Base-by-base conservation (phyloP, 225 moss, liverwort and hornwort genomes). In the Physcomitrium patens region DNA sequence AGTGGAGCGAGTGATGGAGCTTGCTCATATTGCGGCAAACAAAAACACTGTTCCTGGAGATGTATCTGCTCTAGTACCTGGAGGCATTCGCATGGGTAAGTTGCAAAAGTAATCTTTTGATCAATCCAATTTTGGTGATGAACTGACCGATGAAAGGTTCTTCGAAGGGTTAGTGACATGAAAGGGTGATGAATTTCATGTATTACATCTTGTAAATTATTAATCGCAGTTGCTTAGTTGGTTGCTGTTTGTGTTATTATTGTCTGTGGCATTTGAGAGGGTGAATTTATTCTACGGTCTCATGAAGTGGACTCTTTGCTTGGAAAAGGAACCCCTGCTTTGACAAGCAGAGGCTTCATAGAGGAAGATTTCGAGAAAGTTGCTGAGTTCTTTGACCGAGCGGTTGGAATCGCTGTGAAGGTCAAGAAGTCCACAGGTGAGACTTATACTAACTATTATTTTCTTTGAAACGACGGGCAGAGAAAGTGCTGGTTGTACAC, bases 321-420 rank as follows among this genome's bases (percentile, higher is more conserved):
- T 17, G 67, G n/a, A 70, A 68, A 90, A 92, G 90, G 94, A 70
- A 91, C 96, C 66, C 96, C 96, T 77, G 94, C 96, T 23, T 83
- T 96, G 56, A 96, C 94, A n/a, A 94, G 94, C 66, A 91, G 96
- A 87, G 96, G 96, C 63, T 94, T 96, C 51, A 79, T 83, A 19
- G 96, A 94, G 79, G 96, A 94, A 41, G 96, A 96, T 72, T 96
- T 94, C 76, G 94, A 96, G 80, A 96, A 94, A 69, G 96, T 96
- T 26, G 94, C 96, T 0, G 90, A 91, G 49, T 96, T 91, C 69
- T 96, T 96, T 26, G 84, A 96, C 79, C 65, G 77, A 28, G 89
- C 94, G 37, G 94, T 92, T 17, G 79, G 84, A 64, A 87, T 96
- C 72, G 91, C 96, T 53, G 70, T 91, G 82, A 89, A 89, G 80